A percentile compares a stretch with the other conserved stretches of the same genome.
Conservation (phyloP, 2,329 filamentous ascomycete genomes). For the Beauveria sp. region DNA sequence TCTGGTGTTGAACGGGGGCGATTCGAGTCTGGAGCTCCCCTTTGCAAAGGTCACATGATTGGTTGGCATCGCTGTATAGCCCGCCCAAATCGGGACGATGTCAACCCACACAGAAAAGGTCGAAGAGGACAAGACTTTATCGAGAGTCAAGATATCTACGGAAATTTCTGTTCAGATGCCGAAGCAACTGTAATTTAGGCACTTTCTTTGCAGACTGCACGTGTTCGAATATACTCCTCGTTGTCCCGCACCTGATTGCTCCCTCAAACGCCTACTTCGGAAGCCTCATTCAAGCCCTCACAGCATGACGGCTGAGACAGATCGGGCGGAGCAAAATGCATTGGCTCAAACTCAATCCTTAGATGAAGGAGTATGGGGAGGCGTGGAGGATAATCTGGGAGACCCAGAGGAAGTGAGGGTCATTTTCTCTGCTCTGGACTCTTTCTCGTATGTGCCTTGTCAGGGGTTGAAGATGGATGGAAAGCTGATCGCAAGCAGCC, state of each 20-base stretch:
- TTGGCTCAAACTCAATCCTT: background rate
- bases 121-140: background rate
- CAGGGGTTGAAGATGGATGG: background rate
- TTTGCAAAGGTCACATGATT: constrained; percentile 8
- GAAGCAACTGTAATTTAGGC: background rate
- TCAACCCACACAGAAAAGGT: constrained; percentile 4
- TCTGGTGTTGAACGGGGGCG: background rate
- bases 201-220: background rate
- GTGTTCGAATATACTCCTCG: background rate
- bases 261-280: background rate
- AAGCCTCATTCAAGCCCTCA: background rate
- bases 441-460: constrained; percentile 65
- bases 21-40: background rate
- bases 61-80: background rate
- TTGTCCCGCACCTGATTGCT: background rate
- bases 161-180: background rate
- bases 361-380: constrained; percentile 5
- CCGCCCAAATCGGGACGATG: background rate
- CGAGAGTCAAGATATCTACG: background rate
- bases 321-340: background rate
- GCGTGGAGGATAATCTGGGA: constrained; percentile 12
- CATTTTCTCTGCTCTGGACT: constrained; percentile 76
- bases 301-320: background rate
- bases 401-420: constrained; percentile 77
- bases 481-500: constrained; percentile 39